Base-by-base conservation (phyloP, 345 rosid species). In the Cardamine resedifolia region DNA sequence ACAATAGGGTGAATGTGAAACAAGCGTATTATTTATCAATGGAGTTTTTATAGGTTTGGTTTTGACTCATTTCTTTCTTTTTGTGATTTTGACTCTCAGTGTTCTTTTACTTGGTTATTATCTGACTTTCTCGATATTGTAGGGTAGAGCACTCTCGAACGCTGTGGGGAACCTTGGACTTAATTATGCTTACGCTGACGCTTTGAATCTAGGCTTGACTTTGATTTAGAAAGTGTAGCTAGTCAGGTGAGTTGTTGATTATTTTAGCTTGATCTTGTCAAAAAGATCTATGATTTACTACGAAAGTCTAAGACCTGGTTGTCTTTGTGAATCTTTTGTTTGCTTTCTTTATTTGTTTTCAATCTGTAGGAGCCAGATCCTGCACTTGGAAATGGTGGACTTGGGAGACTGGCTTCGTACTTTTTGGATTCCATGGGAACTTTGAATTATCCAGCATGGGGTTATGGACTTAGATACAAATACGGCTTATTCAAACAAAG, bases 361-460 rank as follows among this genome's bases (percentile, higher is more conserved):
- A 27, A 55, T 21, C 44, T 38, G 60, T 68, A 90, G 96, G 96
- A 90, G 81, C 90, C 90, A 11, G 96, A 90, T 82, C 90, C 92
- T 73, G 96, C 96, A 27, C 92, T 90, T 75, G 96, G 96, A 30
- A 90, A 90, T 65, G 96, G 96, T 57, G 96, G 96, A 72, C 90
- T 87, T 33, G 92, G 92, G 62, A 87, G 92, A 71, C 92, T 87
- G 67, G 92, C 92, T 16, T 87, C 96, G 10, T 90, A 92, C 68
- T 90, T 90, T 81, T 64, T 90, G 81, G 96, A 90, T 73, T 90
- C 96, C 8, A 4, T 87, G 86, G 96, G 92, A 21, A 90, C 96
- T 33, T 79, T 90, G 60, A 82, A 87, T 76, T 90, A 86, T 66
- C 96, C 92, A 10, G 92, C 96, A 64, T 86, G 96, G 96, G 96